phyloP scores from a whole-genome alignment of 2,329 filamentous ascomycete genomes.

The Pestalotiopsis fici region DNA sequence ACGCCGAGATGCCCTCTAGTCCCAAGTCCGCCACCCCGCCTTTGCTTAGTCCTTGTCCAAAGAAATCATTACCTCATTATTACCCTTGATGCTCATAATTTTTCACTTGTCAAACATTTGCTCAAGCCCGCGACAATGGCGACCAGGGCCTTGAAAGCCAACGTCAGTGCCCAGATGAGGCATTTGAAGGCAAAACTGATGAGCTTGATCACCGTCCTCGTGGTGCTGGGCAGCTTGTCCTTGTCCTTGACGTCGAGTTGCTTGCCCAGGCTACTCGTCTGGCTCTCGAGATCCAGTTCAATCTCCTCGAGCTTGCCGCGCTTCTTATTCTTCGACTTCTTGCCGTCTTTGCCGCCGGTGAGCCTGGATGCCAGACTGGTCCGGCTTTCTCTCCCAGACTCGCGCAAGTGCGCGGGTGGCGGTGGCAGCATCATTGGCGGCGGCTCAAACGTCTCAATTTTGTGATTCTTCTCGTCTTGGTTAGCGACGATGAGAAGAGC shows the following conservation, averaged over 20 bases:
- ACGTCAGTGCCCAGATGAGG: slow-evolving; percentile 58
- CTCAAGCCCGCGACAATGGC: slow-evolving; percentile 52
- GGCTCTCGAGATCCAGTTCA: slow-evolving; percentile 65
- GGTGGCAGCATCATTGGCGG: slow-evolving; percentile 43
- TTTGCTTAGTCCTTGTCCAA: background rate
- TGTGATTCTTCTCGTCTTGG: slow-evolving; percentile 52
- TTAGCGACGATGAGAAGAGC: slow-evolving; percentile 62
- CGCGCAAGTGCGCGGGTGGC: slow-evolving; percentile 24
- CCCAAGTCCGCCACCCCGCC: background rate
- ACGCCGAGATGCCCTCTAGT: background rate
- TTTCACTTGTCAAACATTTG: slow-evolving; percentile 48
- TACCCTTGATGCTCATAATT: slow-evolving; percentile 28
- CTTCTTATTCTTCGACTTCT: slow-evolving; percentile 28
- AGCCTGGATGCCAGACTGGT: slow-evolving; percentile 20
- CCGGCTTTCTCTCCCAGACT: slow-evolving; percentile 19
- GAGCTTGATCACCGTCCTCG: slow-evolving; percentile 51
- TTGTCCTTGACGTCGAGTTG: slow-evolving; percentile 40
- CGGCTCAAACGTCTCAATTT: slow-evolving; percentile 58
- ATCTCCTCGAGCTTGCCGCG: slow-evolving; percentile 54
- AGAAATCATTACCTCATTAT: slow-evolving; percentile 1
- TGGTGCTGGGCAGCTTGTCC: slow-evolving; percentile 51
- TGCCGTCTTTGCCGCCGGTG: slow-evolving; percentile 16
- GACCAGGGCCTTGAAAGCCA: slow-evolving; percentile 54
- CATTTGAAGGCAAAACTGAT: slow-evolving; percentile 57
- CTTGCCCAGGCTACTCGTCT: slow-evolving; percentile 48